Conservation (phyloP, 768 basidiomycete genomes). For the Kwoniella heveanensis region DNA sequence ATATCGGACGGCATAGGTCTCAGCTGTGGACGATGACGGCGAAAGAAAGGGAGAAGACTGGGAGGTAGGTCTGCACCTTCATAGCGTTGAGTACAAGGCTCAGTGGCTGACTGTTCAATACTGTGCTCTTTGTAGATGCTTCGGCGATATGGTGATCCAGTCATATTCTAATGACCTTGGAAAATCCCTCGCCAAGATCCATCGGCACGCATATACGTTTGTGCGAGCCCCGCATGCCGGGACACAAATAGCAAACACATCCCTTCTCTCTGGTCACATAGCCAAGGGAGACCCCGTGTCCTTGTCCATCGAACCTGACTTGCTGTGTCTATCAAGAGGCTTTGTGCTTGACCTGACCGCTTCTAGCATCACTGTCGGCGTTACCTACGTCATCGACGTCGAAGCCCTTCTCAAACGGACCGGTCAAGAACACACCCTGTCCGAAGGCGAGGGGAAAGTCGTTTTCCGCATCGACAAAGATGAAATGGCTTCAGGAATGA, state of each 20-base stretch:
- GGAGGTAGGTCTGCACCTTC: no score
- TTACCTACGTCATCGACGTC: constrained; percentile 74
- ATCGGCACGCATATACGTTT: constrained; percentile 79
- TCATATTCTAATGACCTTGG: constrained; percentile 48
- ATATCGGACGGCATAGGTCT: constrained; percentile 76
- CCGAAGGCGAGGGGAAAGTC: constrained; percentile 28
- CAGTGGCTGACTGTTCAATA: neutral
- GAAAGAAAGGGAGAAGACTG: constrained; percentile 72
- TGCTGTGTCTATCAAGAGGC: constrained; percentile 82
- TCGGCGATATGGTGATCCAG: constrained; percentile 75
- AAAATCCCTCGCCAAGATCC: constrained; percentile 66
- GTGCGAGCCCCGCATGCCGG: constrained; percentile 36
- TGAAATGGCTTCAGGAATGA: constrained; percentile 83
- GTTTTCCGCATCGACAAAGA: constrained; percentile 91
- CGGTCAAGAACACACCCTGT: constrained; percentile 28
- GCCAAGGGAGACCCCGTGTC: constrained; percentile 78
- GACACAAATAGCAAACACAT: constrained; percentile 32
- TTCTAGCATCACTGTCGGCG: constrained; percentile 69
- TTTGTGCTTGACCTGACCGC: constrained; percentile 75
- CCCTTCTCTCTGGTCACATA: constrained; percentile 77
- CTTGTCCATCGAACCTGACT: constrained; percentile 79
- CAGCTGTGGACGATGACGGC: constrained; percentile 93
- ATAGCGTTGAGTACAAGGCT: no score
- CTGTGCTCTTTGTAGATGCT: constrained; percentile 60
- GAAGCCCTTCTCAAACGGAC: constrained; percentile 60